Base-by-base conservation (phyloP, 2,329 filamentous ascomycete species). In the Cyclaneusma minus region DNA sequence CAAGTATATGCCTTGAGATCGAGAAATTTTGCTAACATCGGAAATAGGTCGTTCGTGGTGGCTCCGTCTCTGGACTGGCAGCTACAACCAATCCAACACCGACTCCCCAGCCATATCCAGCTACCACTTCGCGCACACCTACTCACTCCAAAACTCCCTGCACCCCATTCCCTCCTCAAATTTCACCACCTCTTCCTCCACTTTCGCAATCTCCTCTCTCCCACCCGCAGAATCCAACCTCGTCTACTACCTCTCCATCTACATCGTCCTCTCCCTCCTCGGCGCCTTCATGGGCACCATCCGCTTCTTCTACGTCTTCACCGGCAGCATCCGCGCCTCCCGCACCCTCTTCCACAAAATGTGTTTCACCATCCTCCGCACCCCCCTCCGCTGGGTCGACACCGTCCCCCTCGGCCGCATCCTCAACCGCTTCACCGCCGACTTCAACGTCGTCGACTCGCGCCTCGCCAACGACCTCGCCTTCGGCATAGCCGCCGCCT, bases 341-440 rank as follows among this genome's bases (percentile, higher is more conserved):
- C 60, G 68, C 20, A 53, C 54, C 22, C 56, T 85, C 3, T 87
- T 84, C 35, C 60, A 68, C 13, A 63, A 63, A 27, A 63, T 84
- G 35, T 68, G 74, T 22, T 70, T 67, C 36, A 60, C 68, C 1
- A 62, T 87, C 7, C 57, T 87, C 3, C 66, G 75, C 11, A 72
- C 79, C 5, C 79, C 77, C 2, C 56, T 85, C n/a, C 60, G 78
- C 33, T 84, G 78, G 76, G 60, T 87, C 19, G 80, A 87, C 43
- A 85, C 79, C 0, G 73, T 83, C 0, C 81, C 81, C 0, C 58
- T 83, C 2, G 80, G 80, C 3, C 67, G 80, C 23, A 68, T 85
- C 19, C 56, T 85, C 12, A 87, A 87, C 50, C 64, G 80, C 2
- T 82, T 85, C 46, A 82, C 78, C 0, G 60, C 74, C 3, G 80